Evolutionary conservation across 495 filamentous ascomycete genomes (phyloP).

Genomic region (Penicillium verhagenii): DNA sequence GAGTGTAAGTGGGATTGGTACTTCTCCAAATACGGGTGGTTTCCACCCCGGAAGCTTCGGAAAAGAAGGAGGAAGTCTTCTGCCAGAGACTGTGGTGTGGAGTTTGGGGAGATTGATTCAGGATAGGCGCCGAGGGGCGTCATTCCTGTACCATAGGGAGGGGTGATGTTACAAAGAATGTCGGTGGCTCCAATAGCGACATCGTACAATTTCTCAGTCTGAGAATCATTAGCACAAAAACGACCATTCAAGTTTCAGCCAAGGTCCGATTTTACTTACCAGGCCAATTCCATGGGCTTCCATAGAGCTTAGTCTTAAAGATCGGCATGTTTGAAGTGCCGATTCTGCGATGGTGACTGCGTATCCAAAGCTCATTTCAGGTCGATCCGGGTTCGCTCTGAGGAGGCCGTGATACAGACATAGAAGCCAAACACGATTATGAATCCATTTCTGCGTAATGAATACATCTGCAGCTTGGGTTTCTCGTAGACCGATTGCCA

Average conservation of each 20-base stretch:
- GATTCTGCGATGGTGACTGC: constrained; percentile 68
- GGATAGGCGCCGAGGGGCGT: constrained; percentile 14
- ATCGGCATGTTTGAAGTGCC: constrained; percentile 62
- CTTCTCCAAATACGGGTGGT: constrained; percentile 39
- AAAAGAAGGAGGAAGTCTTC: constrained; percentile 36
- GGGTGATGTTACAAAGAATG: constrained; percentile 33
- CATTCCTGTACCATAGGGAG: constrained; percentile 24
- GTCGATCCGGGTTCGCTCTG: constrained; percentile 50
- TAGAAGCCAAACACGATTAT: constrained; percentile 77
- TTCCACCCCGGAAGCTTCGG: constrained; percentile 39
- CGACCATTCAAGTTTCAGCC: not conserved
- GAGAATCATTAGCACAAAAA: constrained; percentile 10
- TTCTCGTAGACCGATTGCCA: constrained; percentile 56
- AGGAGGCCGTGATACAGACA: constrained; percentile 55
- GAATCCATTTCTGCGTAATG: constrained; percentile 80
- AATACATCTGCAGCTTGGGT: constrained; percentile 68
- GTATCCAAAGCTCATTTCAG: constrained; percentile 62
- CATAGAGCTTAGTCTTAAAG: constrained; percentile 60
- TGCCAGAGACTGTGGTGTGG: constrained; percentile 30
- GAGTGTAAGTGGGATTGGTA: constrained; percentile 33
- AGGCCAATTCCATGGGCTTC: constrained; percentile 72
- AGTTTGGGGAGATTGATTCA: constrained; percentile 15
- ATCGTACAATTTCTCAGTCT: constrained; percentile 46
- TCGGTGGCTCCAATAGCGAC: constrained; percentile 40
- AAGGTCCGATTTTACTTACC: constrained; percentile 41